Conservation (phyloP, 345 rosid species). For the Corchorus olitorius region DNA sequence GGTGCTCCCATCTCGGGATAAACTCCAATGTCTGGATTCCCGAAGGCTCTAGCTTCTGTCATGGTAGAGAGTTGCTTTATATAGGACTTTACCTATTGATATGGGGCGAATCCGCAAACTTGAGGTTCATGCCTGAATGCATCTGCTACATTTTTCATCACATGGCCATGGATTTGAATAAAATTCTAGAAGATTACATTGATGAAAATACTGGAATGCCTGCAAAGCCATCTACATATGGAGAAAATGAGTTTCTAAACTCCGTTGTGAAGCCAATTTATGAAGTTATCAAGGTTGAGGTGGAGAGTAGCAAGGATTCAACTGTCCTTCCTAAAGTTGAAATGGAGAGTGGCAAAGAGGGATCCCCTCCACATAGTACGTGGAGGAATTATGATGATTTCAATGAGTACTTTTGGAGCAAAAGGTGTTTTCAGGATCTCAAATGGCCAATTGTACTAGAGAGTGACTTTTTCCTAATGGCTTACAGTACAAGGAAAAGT, state of each 20-base stretch:
- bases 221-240: slow-evolving; percentile 69
- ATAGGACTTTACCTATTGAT: slow-evolving; percentile 66
- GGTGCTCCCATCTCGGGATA: slow-evolving; percentile 81
- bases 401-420: slow-evolving; percentile 98
- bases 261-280: slow-evolving; percentile 87
- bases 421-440: slow-evolving; percentile 73
- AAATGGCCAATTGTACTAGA: slow-evolving; percentile 82
- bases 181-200: slow-evolving; percentile 68
- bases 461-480: slow-evolving; percentile 63
- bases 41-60: slow-evolving; percentile 56
- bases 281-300: slow-evolving; percentile 62
- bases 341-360: slow-evolving; percentile 13
- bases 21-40: slow-evolving; percentile 85
- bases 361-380: slow-evolving; percentile 75
- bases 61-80: slow-evolving; percentile 69
- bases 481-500: slow-evolving; percentile 43
- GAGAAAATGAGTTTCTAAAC: slow-evolving; percentile 70
- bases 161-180: slow-evolving; percentile 91
- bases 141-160: slow-evolving; percentile 85
- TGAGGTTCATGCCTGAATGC: slow-evolving; percentile 91
- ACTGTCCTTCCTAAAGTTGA: too few relatives aligned
- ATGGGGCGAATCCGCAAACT: slow-evolving; percentile 95
- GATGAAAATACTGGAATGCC: slow-evolving; percentile 89
- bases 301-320: slow-evolving; percentile 59
- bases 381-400: slow-evolving; percentile 96